These are phyloP conservation scores for Saturnispora serradocipensis DNA, from an alignment of 805 yeast genomes.

Conservation along the genomic window DNA sequence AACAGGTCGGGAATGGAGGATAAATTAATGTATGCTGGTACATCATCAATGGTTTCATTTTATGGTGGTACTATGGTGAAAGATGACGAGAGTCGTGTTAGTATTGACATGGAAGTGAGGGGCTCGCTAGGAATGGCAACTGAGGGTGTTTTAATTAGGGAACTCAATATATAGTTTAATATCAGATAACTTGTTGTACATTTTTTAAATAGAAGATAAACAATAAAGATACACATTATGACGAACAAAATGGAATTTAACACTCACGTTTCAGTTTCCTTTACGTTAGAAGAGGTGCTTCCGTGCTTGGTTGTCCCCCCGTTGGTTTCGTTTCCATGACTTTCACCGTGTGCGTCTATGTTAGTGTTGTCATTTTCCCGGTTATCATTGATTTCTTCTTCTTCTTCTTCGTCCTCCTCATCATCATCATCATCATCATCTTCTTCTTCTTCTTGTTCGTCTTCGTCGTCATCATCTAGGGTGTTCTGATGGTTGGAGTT, in stretches of 20 bases:
- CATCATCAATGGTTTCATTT: slow-evolving; percentile 49
- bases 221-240: background rate
- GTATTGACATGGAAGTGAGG: slow-evolving; percentile 38
- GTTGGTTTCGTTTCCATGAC: background rate
- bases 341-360: background rate
- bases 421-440: background rate
- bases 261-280: background rate
- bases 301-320: background rate
- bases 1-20: slow-evolving; percentile 78
- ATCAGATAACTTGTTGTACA: background rate
- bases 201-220: background rate
- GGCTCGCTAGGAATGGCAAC: slow-evolving; percentile 54
- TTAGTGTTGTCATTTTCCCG: background rate
- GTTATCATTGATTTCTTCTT: background rate
- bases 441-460: slow-evolving; percentile 6
- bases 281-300: background rate
- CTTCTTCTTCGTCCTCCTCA: background rate
- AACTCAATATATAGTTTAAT: slow-evolving; percentile 26
- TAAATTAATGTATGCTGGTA: slow-evolving; percentile 58
- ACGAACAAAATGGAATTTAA: background rate
- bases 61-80: slow-evolving; percentile 29
- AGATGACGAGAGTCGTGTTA: slow-evolving; percentile 15
- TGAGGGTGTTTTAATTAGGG: slow-evolving; percentile 58
- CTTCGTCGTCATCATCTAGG: background rate
- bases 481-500: background rate